Base-by-base conservation (phyloP, 2,329 filamentous ascomycete genomes). In the Colletotrichum sp. region DNA sequence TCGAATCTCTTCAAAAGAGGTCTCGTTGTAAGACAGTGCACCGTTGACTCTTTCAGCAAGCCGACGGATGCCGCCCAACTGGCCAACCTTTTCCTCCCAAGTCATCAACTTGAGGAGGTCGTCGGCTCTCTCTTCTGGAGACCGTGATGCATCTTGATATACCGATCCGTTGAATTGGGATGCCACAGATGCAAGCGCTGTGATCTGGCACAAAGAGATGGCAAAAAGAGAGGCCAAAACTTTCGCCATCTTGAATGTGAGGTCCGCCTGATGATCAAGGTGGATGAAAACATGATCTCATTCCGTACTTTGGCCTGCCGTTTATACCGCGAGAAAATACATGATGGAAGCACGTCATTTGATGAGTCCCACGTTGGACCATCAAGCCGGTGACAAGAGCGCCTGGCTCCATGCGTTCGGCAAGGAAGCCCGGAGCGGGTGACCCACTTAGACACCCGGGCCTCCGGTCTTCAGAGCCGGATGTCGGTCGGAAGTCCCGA, bases 81-180 rank as follows among this genome's bases (percentile, higher is more conserved):
- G 74, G 36, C 74, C 71, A 6, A 74, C 36, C 28, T 76, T 76
- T n/a, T 76, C 74, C 7, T 55, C 74, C 74, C 74, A 76, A 11
- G 74, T 74, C 71, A 76, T 67, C 11, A 68, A 67, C 5, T 16
- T 34, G 11, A 76, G 66, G n/a, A 76, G 74, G 52, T 74, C 60
- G 11, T 76, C 30, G 19, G 74, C 71, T 30, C 74, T 52, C 48
- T 74, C 74, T 16, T 28, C 63, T 15, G 74, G 71, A 6, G 71
- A 30, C 12, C 52, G 52, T 5, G 71, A 65, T 7, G 52, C 16
- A 22, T 74, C 61, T 27, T 27, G 25, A 28, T 74, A 67, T 0
- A 11, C 34, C 6, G 71, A 70, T 15, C 15, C 44, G 12, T 65
- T 70, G 5, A 6, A 5, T 15, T 32, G 5, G 44, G 59, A 19